These are phyloP conservation scores for Clarireedia hainanense DNA, from an alignment of 2,329 filamentous ascomycete species.

Conservation along the genomic window DNA sequence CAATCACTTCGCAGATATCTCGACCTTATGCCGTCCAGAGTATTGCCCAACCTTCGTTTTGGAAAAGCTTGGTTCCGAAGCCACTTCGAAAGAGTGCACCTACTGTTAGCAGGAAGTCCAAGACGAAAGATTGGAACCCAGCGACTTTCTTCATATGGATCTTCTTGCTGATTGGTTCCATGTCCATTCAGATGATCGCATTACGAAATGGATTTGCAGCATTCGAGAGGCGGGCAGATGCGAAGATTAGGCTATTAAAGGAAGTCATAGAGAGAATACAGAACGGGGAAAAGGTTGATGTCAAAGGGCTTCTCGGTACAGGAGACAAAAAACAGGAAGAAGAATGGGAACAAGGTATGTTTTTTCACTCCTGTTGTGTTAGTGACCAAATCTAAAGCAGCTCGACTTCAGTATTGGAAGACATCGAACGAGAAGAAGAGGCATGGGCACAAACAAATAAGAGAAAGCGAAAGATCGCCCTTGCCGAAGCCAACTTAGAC, in stretches of 20 bases:
- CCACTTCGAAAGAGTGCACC: slow-evolving; percentile 44
- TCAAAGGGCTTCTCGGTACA: slow-evolving; percentile 72
- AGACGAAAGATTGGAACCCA: slow-evolving; percentile 65
- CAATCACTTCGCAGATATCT: slow-evolving; percentile 6
- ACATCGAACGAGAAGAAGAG: slow-evolving; percentile 57
- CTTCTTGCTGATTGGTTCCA: slow-evolving; percentile 83
- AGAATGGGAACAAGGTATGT: slow-evolving; percentile 80
- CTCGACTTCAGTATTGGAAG: slow-evolving; percentile 46
- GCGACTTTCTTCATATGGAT: slow-evolving; percentile 77
- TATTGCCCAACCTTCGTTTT: slow-evolving; percentile 40
- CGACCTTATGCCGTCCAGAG: slow-evolving; percentile 30
- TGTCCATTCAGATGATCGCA: slow-evolving; percentile 87
- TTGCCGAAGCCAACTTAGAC: neutral
- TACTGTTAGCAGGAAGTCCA: slow-evolving; percentile 32
- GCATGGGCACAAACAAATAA: slow-evolving; percentile 30
- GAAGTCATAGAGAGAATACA: slow-evolving; percentile 69
- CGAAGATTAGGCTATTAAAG: slow-evolving; percentile 65
- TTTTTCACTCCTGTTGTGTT: neutral
- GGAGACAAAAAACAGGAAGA: slow-evolving; percentile 67
- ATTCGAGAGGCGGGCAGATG: slow-evolving; percentile 68
- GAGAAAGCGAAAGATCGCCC: slow-evolving; percentile 18
- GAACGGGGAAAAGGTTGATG: slow-evolving; percentile 71
- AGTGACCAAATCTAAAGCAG: neutral
- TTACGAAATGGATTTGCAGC: slow-evolving; percentile 67
- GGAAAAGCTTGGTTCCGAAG: slow-evolving; percentile 63